Percentiles rank a stretch among this genome's conserved stretches.
Conservation (phyloP, 2,329 filamentous ascomycete genomes). For the Penicillium sp. region DNA sequence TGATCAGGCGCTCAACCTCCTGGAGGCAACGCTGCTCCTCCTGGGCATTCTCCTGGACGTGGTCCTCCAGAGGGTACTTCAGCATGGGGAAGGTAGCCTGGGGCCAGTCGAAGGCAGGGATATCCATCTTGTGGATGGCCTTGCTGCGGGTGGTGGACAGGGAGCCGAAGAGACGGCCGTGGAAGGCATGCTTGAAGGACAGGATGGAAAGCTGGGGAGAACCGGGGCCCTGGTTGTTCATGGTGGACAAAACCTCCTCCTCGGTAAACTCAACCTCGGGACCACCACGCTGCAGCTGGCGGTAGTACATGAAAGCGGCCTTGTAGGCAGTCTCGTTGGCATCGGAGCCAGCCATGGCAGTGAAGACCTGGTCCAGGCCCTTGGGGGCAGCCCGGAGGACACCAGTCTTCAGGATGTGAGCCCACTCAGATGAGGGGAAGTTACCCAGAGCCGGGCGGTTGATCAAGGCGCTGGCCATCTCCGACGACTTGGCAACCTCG, state of each 20-base stretch:
- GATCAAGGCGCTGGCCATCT: conserved; percentile 78
- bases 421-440: conserved; percentile 86
- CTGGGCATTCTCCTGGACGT: conserved; percentile 75
- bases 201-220: conserved; percentile 79
- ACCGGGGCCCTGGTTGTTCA: conserved; percentile 79
- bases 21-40: conserved; percentile 79
- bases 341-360: conserved; percentile 82
- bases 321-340: conserved; percentile 96
- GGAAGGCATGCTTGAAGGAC: conserved; percentile 85
- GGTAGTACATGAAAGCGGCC: conserved; percentile 90
- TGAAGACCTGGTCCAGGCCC: conserved; percentile 86
- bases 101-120: conserved; percentile 93
- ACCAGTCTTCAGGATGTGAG: conserved; percentile 72
- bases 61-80: conserved; percentile 82
- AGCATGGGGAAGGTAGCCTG: conserved; percentile 81
- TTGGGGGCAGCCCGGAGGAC: conserved; percentile 80
- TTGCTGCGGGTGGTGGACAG: conserved; percentile 89
- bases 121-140: conserved; percentile 92
- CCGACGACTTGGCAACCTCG: conserved; percentile 68
- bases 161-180: conserved; percentile 84
- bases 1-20: conserved; percentile 80
- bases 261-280: conserved; percentile 73
- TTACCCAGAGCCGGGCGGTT: conserved; percentile 88
- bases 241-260: conserved; percentile 70
- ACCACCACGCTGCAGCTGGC: conserved; percentile 77